Evolutionary conservation across 129 eudicot species (phyloP).

Genomic region (Helianthus tuberosus): DNA sequence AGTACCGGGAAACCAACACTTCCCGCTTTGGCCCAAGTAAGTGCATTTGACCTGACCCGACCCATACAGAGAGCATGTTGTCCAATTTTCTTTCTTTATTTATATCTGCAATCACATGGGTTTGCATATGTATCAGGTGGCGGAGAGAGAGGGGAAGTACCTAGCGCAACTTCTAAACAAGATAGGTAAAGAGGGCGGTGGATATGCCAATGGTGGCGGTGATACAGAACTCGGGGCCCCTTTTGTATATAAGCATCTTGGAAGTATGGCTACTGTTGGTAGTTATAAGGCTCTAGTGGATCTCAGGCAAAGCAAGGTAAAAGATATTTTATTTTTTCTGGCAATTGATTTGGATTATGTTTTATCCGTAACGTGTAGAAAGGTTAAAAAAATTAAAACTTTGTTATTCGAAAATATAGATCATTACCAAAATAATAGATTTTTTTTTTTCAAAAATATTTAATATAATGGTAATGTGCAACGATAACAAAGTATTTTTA

Average conservation of each 20-base stretch:
- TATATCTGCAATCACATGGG: neutral
- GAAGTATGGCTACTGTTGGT: slow-evolving; percentile 97
- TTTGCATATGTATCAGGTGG: slow-evolving; percentile 55
- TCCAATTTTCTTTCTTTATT: neutral
- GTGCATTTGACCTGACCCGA: neutral
- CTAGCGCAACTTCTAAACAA: slow-evolving; percentile 64
- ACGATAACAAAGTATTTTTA: too few species aligned
- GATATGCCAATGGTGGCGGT: slow-evolving; percentile 55
- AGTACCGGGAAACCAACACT: slow-evolving; percentile 85
- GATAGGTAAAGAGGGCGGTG: slow-evolving; percentile 83
- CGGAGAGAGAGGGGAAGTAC: slow-evolving; percentile 93
- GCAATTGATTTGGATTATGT: neutral
- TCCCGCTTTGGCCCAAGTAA: slow-evolving; percentile 96
- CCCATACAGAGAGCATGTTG: too few species aligned
- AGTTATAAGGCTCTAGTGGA: slow-evolving; percentile 97
- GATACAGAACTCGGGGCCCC: slow-evolving; percentile 64
- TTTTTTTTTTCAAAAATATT: too few species aligned
- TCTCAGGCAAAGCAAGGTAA: slow-evolving; percentile 97
- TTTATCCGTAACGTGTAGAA: neutral
- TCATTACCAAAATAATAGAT: too few species aligned
- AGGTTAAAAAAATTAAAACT: neutral
- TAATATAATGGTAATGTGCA: too few species aligned
- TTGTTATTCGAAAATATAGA: too few species aligned
- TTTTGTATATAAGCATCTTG: slow-evolving; percentile 88
- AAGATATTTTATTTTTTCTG: neutral